Base-by-base conservation (phyloP, 495 filamentous ascomycete species). In the Hypomontagnella monticulosa region DNA sequence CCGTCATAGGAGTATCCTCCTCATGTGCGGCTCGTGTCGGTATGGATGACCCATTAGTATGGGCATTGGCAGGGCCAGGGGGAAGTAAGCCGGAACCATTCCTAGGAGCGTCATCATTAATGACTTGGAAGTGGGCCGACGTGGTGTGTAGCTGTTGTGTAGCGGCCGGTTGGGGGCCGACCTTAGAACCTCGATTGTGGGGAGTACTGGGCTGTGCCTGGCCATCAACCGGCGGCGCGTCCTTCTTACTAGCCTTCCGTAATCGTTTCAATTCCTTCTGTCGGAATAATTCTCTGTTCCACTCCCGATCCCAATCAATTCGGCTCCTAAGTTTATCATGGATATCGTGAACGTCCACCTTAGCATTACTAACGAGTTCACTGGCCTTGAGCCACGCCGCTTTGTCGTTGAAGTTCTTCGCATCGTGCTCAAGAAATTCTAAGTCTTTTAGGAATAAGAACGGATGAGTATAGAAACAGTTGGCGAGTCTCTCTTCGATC, bases 401-500 rank as follows among this genome's bases (percentile, higher is more conserved):
- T 57, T 86, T 85, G 64, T 97, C 94, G 3, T 87, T 88, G 37
- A 87, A 75, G 14, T 85, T 84, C 66, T 86, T 88, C 1, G 93
- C 89, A 79, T 99, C 95, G 71, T 92, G 92, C 16, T 88, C 88
- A 3, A 99, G 76, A 41, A 87, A 84, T 69, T 90, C 88, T 66
- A 97, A 88, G 72, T 99, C 95, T 30, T 86, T 85, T 52, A 95
- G 76, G 69, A 97, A 99, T 69, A 97, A 93, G 58, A 85, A 87
- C 0, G 93, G 89, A 12, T 92, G 84, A 71, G 91, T 92, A 77
- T 99, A 99, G 75, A 90, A 98, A 15, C 96, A 95, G 76, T 98
- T 97, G 4, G 92, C 92, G 19, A 98, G 82, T 32, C 95, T 89
- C 70, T 95, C 92, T 79, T 99, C 95, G 55, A 99, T 97, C 5